Conservation (phyloP, 257 asterid species). For the Plantago ovata region DNA sequence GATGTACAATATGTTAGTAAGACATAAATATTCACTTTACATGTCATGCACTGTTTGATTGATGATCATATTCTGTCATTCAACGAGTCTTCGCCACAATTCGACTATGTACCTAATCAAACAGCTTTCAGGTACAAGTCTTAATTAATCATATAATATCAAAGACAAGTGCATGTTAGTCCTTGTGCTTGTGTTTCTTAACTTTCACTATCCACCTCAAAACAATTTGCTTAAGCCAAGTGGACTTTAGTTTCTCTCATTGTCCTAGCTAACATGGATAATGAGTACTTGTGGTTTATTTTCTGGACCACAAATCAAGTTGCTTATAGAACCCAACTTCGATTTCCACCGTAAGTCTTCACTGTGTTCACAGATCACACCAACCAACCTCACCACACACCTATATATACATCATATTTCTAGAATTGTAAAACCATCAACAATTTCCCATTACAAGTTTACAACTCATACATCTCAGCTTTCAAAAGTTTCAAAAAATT, state of each 20-base stretch:
- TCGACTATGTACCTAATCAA: too few species aligned
- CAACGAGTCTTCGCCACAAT: too few species aligned
- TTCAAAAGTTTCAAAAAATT: neutral
- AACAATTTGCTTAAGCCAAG: slow-evolving; percentile 7
- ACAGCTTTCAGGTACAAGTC: too few species aligned
- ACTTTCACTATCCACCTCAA: slow-evolving; percentile 14
- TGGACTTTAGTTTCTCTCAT: too few species aligned
- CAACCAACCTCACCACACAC: neutral
- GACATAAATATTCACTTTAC: too few species aligned
- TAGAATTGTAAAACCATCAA: neutral
- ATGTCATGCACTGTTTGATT: too few species aligned
- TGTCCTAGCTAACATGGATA: too few species aligned
- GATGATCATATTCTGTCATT: too few species aligned
- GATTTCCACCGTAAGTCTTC: neutral
- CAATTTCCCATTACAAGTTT: neutral
- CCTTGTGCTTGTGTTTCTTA: slow-evolving; percentile 18
- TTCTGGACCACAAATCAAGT: neutral
- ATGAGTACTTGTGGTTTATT: too few species aligned
- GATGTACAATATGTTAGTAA: too few species aligned
- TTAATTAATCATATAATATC: too few species aligned
- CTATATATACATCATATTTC: neutral
- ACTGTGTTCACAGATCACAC: too few species aligned
- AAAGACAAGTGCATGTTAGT: neutral
- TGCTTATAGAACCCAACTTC: neutral
- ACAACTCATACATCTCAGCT: neutral